These are phyloP conservation scores for Marasmius tenuissimus DNA, from an alignment of 1,284 basidiomycete species.

Conservation along the genomic window DNA sequence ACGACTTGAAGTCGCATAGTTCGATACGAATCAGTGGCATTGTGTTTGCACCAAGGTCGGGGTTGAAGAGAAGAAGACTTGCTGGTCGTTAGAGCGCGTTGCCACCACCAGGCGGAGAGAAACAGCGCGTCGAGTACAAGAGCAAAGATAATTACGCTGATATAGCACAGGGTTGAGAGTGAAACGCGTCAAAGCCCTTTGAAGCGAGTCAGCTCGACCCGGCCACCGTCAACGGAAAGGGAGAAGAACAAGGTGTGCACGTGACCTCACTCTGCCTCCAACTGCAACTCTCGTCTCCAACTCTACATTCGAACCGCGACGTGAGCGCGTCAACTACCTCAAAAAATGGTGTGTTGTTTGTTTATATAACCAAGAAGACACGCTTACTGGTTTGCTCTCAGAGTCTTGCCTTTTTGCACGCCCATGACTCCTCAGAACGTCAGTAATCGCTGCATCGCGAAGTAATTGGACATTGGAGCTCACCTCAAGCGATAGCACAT, in stretches of 20 bases:
- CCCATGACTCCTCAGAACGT: slow-evolving; percentile 74
- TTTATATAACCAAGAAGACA: background rate
- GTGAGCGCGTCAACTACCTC: background rate
- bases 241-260: background rate
- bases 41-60: background rate
- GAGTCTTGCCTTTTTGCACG: slow-evolving; percentile 73
- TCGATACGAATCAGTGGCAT: slow-evolving; percentile 84
- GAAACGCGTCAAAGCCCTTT: too few relatives aligned
- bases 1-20: slow-evolving; percentile 93
- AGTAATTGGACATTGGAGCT: background rate
- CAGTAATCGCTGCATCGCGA: background rate
- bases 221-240: background rate
- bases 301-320: background rate
- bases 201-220: too few relatives aligned
- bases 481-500: slow-evolving; percentile 42
- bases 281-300: too few relatives aligned
- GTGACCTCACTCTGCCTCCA: background rate
- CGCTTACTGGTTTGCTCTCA: slow-evolving; percentile 24
- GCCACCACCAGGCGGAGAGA: background rate
- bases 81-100: background rate
- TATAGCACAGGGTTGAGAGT: too few relatives aligned
- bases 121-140: too few relatives aligned
- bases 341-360: background rate
- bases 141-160: too few relatives aligned
- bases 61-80: background rate